phyloP scores from a whole-genome alignment of 1,284 basidiomycete species.

The Apiotrichum montevideense region DNA sequence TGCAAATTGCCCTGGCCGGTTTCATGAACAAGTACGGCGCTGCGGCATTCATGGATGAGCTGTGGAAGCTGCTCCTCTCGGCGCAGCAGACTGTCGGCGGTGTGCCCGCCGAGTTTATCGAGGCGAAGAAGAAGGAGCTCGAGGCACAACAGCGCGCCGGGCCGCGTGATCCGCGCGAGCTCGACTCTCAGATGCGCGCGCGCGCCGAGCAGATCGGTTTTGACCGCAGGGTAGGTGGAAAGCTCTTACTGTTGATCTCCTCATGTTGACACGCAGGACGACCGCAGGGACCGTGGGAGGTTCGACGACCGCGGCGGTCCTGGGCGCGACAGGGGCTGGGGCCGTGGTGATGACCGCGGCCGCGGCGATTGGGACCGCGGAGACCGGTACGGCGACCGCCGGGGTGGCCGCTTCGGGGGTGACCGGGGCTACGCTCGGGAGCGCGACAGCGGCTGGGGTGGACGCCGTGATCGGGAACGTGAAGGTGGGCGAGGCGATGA shows the following conservation, averaged over 20 bases:
- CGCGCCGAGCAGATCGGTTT: constrained; percentile 9
- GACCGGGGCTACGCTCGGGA: constrained; percentile 2
- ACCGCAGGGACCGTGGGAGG: constrained; percentile 3
- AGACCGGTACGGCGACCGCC: neutral
- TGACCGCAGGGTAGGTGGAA: constrained; percentile 4
- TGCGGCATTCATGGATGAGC: constrained; percentile 71
- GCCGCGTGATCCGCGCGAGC: neutral
- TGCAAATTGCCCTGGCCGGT: constrained; percentile 90
- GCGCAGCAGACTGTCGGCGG: constrained; percentile 84
- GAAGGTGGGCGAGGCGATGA: neutral
- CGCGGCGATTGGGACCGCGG: constrained; percentile 3
- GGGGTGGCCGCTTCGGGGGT: neutral
- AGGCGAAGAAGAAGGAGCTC: constrained; percentile 93
- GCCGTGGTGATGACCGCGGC: neutral
- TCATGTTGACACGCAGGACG: constrained; percentile 3
- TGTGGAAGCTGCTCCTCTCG: constrained; percentile 85
- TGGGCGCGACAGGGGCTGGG: neutral
- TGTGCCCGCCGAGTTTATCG: constrained; percentile 87
- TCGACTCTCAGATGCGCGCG: constrained; percentile 15
- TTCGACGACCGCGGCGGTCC: constrained; percentile 1
- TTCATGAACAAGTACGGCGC: constrained; percentile 68
- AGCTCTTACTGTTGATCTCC: neutral
- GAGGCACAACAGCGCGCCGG: constrained; percentile 61
- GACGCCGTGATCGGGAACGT: neutral
- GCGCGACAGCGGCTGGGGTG: constrained; percentile 11